phyloP scores from a whole-genome alignment of 2,329 filamentous ascomycete species.

The Scedosporium aurantiacum region DNA sequence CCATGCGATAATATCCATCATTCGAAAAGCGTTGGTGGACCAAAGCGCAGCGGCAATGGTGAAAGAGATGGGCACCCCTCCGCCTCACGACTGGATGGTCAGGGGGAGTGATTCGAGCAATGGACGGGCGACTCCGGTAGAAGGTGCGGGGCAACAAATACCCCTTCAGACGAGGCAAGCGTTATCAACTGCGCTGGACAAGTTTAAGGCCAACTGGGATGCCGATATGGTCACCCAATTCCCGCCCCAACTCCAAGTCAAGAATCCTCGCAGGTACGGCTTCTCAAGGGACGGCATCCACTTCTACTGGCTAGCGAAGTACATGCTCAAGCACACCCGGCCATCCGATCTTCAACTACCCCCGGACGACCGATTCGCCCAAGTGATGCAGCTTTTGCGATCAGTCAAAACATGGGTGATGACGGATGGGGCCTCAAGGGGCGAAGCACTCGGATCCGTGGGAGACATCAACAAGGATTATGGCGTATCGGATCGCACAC shows the following conservation, averaged over 20 bases:
- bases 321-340: constrained; percentile 49
- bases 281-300: constrained; percentile 63
- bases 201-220: constrained; percentile 66
- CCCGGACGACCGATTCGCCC: constrained; percentile 48
- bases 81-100: constrained; percentile 47
- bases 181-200: constrained; percentile 49
- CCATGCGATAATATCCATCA: constrained; percentile 54
- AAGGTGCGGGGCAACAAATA: constrained; percentile 23
- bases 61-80: constrained; percentile 40
- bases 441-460: constrained; percentile 57
- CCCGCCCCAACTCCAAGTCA: constrained; percentile 33
- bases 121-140: constrained; percentile 34
- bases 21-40: constrained; percentile 33
- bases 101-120: constrained; percentile 28
- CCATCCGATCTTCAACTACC: constrained; percentile 40
- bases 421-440: constrained; percentile 51
- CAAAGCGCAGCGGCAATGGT: constrained; percentile 23
- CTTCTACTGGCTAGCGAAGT: constrained; percentile 61
- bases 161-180: constrained; percentile 35
- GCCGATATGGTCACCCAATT: constrained; percentile 59
- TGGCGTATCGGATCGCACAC: constrained; percentile 50
- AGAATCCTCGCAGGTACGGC: constrained; percentile 49
- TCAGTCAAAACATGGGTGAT: constrained; percentile 49
- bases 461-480: constrained; percentile 58
- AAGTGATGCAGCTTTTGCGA: constrained; percentile 50